These are phyloP conservation scores for Malania oleifera DNA, from an alignment of 164 flowering plant species.

Conservation along the genomic window DNA sequence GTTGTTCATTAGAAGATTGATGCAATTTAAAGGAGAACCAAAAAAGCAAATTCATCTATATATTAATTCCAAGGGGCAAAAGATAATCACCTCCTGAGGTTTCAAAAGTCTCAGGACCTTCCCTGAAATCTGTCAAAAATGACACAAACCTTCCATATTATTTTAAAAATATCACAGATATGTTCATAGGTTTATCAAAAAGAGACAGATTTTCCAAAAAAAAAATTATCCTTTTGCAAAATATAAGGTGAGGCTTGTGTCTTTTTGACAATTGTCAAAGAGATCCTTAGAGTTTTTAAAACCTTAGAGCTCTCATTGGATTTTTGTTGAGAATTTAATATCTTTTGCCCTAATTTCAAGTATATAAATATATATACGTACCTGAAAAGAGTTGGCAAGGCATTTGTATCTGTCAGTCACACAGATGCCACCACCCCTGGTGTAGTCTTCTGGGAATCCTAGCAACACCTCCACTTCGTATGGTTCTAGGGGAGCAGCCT, in stretches of 20 bases:
- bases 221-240: neutral
- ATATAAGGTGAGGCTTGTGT: neutral
- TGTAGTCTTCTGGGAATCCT: slow-evolving; percentile 33
- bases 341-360: neutral
- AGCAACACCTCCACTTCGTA: slow-evolving; percentile 34
- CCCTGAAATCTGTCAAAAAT: neutral
- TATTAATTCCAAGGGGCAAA: neutral
- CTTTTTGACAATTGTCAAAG: neutral
- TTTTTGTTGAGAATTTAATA: neutral
- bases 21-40: neutral
- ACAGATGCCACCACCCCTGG: slow-evolving; percentile 26
- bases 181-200: too few species aligned
- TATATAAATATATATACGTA: neutral
- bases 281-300: neutral
- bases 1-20: neutral
- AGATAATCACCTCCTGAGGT: neutral
- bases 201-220: too few species aligned
- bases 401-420: slow-evolving; percentile 28
- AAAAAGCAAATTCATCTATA: neutral
- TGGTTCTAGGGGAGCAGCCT: slow-evolving; percentile 22
- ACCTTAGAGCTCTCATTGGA: neutral
- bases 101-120: neutral
- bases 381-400: slow-evolving; percentile 39
- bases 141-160: neutral
- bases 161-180: too few species aligned